Evolutionary conservation across 208 protist species (phyloP), one percentile per base, ranked within the genome.

Genomic region (Acanthamoeba royreba): DNA sequence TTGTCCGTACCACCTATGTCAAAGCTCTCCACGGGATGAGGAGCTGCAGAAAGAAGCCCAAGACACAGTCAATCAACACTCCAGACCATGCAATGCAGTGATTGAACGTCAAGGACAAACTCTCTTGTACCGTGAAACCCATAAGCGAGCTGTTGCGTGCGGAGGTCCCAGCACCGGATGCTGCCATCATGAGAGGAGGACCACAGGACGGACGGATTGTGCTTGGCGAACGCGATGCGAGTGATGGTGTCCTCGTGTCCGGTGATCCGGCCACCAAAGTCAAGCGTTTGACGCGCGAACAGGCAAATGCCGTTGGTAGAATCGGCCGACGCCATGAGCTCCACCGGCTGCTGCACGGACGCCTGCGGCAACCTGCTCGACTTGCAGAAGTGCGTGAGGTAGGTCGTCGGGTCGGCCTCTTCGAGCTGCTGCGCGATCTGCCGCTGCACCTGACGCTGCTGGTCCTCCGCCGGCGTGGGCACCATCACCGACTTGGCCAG

Each of bases 131-230:
- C 77, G 40, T 46, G 19, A 28, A 53, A 55, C n/a, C 28, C 25
- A 33, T 35, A 28, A 13, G 46, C 77, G n/a, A 86, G 43, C 5
- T 35, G 22, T n/a, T 86, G 77, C 28, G 40, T 46, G 77, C 77
- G 77, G 43, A 86, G 46, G 77, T 86, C 77, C 43, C 77, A 86
- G 46, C 77, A 86, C 13, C 77, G 40, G 15, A 40, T 28, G 77
- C 43, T 55, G 77, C 77, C 77, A 33, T 86, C 77, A 43, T 53
- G 43, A 9, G 74, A 85, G 74, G 74, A 85, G 74, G 74, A 86
- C 74, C 74, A 86, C 13, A 86, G 45, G 43, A 86, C 7, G 42
- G 43, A 55, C 22, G 74, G 43, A 22, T 49, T 86, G 11, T 53
- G 17, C 43, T 46, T 53, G 5, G 77, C 40, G 40, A 86, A 86